A percentile compares a stretch with the other conserved stretches of the same genome.
Conservation (phyloP, 768 basidiomycete genomes). For the Agaricus subrufescens region DNA sequence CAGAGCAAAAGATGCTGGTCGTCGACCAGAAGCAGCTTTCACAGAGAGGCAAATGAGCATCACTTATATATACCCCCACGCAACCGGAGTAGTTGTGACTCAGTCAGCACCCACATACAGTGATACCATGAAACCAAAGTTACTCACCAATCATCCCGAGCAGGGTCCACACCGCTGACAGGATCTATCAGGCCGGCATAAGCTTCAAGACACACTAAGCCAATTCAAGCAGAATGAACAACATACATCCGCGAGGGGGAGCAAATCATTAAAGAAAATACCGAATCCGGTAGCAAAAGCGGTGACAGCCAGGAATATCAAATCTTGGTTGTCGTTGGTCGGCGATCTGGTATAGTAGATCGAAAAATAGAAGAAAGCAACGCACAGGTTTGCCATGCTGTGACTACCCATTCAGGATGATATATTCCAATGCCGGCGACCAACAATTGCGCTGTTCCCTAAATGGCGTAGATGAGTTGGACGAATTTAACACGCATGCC, state of each 20-base stretch:
- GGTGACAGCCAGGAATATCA: slow-evolving; percentile 55
- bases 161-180: slow-evolving; percentile 61
- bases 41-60: slow-evolving; percentile 51
- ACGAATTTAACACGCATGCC: no score
- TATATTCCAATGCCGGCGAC: slow-evolving; percentile 57
- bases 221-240: neutral
- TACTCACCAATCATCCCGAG: slow-evolving; percentile 45
- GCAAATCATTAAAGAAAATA: slow-evolving; percentile 48
- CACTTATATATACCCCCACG: slow-evolving; percentile 25
- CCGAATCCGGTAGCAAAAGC: slow-evolving; percentile 44
- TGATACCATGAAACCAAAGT: neutral
- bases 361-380: neutral
- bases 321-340: slow-evolving; percentile 24
- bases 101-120: neutral
- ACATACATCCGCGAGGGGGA: slow-evolving; percentile 46
- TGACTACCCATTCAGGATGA: slow-evolving; percentile 52
- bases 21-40: slow-evolving; percentile 52
- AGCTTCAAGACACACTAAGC: neutral
- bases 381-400: slow-evolving; percentile 57
- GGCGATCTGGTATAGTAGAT: slow-evolving; percentile 2
- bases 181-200: slow-evolving; percentile 28
- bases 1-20: slow-evolving; percentile 51
- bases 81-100: neutral
- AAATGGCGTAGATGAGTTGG: neutral
- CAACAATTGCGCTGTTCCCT: slow-evolving; percentile 56